These are phyloP conservation scores for Hymenoscyphus repandus DNA, from an alignment of 2,329 filamentous ascomycete genomes.

Conservation along the genomic window DNA sequence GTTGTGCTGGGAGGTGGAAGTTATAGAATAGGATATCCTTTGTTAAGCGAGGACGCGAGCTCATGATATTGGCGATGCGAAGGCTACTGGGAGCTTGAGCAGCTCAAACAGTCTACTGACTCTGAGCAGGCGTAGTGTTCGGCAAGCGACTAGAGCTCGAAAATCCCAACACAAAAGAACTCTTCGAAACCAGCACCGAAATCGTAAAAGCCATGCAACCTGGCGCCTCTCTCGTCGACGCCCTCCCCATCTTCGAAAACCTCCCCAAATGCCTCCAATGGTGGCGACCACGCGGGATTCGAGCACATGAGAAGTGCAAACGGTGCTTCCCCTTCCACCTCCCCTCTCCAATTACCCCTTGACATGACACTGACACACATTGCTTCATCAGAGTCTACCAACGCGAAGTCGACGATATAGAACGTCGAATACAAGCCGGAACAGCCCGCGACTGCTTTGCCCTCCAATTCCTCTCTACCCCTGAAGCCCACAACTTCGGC, in stretches of 20 bases:
- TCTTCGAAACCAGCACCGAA: conserved; percentile 20
- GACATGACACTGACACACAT: not conserved
- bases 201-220: conserved; percentile 28
- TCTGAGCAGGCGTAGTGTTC: conserved; percentile 21
- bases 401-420: conserved; percentile 22
- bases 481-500: conserved; percentile 21
- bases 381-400: conserved; percentile 19
- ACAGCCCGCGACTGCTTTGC: conserved; percentile 29
- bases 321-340: not conserved
- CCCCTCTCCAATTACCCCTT: no score
- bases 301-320: conserved; percentile 18
- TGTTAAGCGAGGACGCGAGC: no score
- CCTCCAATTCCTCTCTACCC: conserved; percentile 27
- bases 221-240: conserved; percentile 31
- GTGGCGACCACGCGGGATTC: conserved; percentile 27
- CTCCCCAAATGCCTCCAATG: conserved; percentile 29
- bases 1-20: no score
- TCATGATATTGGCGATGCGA: no score
- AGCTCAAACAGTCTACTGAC: no score
- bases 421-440: conserved; percentile 20
- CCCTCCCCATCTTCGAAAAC: conserved; percentile 28
- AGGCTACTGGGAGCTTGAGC: no score
- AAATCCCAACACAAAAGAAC: conserved; percentile 16
- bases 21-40: no score
- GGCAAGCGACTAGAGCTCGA: conserved; percentile 21